Base-by-base conservation (phyloP, 306 rosid species). In the Vigna hirtella region DNA sequence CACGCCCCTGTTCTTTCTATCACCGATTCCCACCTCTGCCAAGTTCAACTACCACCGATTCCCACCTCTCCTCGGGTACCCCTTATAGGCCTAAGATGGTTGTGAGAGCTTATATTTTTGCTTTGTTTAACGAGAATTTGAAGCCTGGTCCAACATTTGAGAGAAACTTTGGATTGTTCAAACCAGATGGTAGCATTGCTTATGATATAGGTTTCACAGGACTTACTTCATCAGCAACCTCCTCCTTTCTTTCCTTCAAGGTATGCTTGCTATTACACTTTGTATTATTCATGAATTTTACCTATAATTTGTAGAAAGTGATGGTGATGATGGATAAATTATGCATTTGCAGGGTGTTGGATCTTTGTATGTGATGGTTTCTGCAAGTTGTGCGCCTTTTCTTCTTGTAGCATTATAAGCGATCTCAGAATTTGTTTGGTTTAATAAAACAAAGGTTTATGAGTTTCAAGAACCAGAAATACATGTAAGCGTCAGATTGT, bases 91-190 rank as follows among this genome's bases (percentile, higher is more conserved):
- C 98, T 9, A 91, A 95, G 86, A 81, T 14, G 57, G 58, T 30
- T 34, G 89, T 72, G 15, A 93, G 51, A 80, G 98, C 97, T 79
- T 92, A 95, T 67, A 10, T 95, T 2, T 95, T 95, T 77, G 98
- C 98, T 26, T 81, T 95, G 86, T 95, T 95, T 73, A 95, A 95
- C 47, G 98, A 95, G 84, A 91, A 95, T 69, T 87, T 90, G 85
- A 95, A 95, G 49, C 88, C 91, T 0, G 98, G 98, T 2, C 98
- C 98, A 11, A 91, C 96, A 0, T 95, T 98, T 0, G 98, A 95
- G 84, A 90, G 98, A 80, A 88, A 95, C 82, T 95, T 95, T 40
- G 98, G 98, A 30, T 78, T 95, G 88, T 95, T 95, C 73, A 95
- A 89, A 49, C 82, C 91, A 30, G 98, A 95, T 83, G 98, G 99